Evolutionary conservation across 1,139 yeast species (phyloP).

Genomic region (Taphrina deformans): DNA sequence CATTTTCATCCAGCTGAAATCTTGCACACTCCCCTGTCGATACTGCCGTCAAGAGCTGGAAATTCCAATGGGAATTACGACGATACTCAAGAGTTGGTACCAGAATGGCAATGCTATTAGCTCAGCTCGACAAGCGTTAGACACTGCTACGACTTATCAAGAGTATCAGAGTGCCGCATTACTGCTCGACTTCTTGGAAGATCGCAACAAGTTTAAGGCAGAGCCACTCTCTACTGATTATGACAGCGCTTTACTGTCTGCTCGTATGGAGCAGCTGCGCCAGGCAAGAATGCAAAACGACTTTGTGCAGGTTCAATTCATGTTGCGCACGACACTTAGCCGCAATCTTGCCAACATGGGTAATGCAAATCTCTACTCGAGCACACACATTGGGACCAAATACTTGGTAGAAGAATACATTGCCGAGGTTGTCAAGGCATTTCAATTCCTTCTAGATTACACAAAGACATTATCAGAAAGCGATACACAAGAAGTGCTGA

Average conservation of each 20-base stretch:
- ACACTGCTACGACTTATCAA: slow-evolving; percentile 17
- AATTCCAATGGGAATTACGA: not conserved
- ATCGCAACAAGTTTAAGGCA: slow-evolving; percentile 65
- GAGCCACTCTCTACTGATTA: slow-evolving; percentile 61
- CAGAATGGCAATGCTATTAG: not conserved
- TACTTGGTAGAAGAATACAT: slow-evolving; percentile 76
- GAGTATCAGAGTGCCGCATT: slow-evolving; percentile 22
- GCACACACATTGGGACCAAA: slow-evolving; percentile 85
- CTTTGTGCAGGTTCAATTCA: slow-evolving; percentile 61
- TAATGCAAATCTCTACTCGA: slow-evolving; percentile 70
- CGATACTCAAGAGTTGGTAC: slow-evolving; percentile 4
- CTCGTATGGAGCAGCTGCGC: slow-evolving; percentile 59
- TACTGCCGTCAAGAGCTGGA: not conserved
- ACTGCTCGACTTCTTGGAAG: slow-evolving; percentile 23
- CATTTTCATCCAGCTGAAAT: not conserved
- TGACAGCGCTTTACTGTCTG: slow-evolving; percentile 64
- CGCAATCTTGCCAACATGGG: slow-evolving; percentile 89
- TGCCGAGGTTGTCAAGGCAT: slow-evolving; percentile 66
- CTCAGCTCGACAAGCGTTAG: slow-evolving; percentile 17
- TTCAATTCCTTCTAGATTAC: slow-evolving; percentile 52
- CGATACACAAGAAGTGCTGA: slow-evolving; percentile 68
- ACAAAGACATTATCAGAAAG: slow-evolving; percentile 42
- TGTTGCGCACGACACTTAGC: slow-evolving; percentile 80
- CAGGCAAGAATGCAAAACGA: slow-evolving; percentile 61
- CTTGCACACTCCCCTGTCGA: not conserved